phyloP scores from a whole-genome alignment of 257 asterid species.

The Catharanthus roseus region DNA sequence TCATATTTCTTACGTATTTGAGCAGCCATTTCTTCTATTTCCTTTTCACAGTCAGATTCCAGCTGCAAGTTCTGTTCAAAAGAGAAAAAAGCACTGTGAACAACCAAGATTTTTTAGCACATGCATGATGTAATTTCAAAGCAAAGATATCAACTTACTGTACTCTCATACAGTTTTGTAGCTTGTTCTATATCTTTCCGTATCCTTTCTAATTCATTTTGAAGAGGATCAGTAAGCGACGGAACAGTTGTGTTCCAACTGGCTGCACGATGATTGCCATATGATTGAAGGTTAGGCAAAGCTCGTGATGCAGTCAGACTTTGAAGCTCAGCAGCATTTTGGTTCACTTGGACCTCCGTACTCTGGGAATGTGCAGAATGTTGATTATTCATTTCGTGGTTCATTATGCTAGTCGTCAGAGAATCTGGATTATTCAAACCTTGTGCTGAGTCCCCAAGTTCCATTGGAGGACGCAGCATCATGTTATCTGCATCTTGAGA shows the following conservation, averaged over 20 bases:
- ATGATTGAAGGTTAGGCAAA: constrained; percentile 12
- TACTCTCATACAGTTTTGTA: constrained; percentile 28
- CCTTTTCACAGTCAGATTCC: constrained; percentile 54
- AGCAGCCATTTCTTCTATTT: constrained; percentile 42
- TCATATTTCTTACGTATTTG: constrained; percentile 43
- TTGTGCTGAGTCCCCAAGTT: constrained; percentile 4
- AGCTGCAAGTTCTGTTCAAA: constrained; percentile 40
- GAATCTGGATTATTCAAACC: constrained; percentile 8
- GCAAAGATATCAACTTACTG: constrained; percentile 30
- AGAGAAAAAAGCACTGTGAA: background rate
- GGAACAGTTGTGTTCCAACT: constrained; percentile 11
- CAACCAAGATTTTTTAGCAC: constrained; percentile 3
- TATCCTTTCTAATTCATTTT: constrained; percentile 32
- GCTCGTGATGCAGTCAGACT: constrained; percentile 20
- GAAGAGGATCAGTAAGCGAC: constrained; percentile 30
- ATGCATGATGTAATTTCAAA: background rate
- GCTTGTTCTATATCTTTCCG: constrained; percentile 29
- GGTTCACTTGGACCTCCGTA: constrained; percentile 17
- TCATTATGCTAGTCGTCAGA: constrained; percentile 7
- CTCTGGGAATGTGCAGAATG: constrained; percentile 12
- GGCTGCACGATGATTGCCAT: constrained; percentile 11
- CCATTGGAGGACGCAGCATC: constrained; percentile 16
- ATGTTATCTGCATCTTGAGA: constrained; percentile 16
- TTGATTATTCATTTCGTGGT: constrained; percentile 16
- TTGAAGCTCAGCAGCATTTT: constrained; percentile 16